Conservation (phyloP, 352 stramenopile species). For the Phytophthora idaei region DNA sequence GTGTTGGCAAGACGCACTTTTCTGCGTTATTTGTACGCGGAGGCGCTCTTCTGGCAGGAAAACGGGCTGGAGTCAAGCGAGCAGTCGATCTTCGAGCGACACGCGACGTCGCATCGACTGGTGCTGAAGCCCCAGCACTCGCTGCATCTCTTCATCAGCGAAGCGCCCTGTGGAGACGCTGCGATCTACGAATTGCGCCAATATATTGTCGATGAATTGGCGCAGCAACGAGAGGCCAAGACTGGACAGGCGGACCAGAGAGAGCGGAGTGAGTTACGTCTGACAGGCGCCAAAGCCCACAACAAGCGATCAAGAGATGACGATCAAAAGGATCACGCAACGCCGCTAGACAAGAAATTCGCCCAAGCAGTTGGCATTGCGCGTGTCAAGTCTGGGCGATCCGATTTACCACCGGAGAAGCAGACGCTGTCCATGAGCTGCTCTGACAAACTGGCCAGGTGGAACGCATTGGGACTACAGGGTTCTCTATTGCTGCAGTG, state of each 20-base stretch:
- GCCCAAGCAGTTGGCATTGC: constrained; percentile 76
- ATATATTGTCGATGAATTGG: constrained; percentile 69
- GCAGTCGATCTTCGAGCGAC: constrained; percentile 56
- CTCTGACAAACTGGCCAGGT: constrained; percentile 93
- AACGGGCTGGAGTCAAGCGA: constrained; percentile 16
- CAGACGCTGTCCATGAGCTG: constrained; percentile 93
- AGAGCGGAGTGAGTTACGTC: constrained; percentile 51
- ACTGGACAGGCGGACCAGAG: constrained; percentile 5
- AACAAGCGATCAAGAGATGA: constrained; percentile 33
- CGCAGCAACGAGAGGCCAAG: constrained; percentile 44
- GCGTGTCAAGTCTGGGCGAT: constrained; percentile 92
- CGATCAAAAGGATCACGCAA: background rate
- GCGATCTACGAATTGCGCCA: constrained; percentile 91
- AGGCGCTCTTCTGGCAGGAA: constrained; percentile 57
- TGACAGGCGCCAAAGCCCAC: constrained; percentile 70
- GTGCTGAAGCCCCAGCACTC: constrained; percentile 58
- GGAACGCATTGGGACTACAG: constrained; percentile 84
- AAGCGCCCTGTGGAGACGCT: constrained; percentile 93
- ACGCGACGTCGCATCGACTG: constrained; percentile 41
- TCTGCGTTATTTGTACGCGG: constrained; percentile 84
- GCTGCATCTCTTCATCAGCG: constrained; percentile 93
- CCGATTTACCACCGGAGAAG: constrained; percentile 86
- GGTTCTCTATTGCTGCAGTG: constrained; percentile 71
- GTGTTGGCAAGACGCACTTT: constrained; percentile 87
- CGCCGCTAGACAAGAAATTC: constrained; percentile 51